Evolutionary conservation across 352 stramenopile genomes (phyloP).

Genomic region (Phytophthora vignae): DNA sequence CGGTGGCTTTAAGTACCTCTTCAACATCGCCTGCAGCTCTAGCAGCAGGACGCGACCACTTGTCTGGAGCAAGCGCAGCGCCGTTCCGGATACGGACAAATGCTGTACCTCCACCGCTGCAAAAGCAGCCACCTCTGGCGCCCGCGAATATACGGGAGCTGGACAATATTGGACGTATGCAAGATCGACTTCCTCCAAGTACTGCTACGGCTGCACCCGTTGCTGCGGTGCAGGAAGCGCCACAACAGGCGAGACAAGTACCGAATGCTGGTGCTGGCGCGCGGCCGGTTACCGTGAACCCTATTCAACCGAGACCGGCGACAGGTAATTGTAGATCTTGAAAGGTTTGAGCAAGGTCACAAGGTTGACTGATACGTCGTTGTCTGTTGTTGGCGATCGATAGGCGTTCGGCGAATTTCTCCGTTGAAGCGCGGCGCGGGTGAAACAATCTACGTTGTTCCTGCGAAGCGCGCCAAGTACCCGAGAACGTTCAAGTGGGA

Average conservation of each 20-base stretch:
- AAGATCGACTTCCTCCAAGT: no score
- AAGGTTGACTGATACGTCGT: not conserved
- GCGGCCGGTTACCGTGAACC: not conserved
- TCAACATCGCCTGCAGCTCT: no score
- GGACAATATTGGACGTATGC: no score
- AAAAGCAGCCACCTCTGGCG: no score
- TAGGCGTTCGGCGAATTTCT: not conserved
- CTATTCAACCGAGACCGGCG: not conserved
- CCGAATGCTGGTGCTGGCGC: not conserved
- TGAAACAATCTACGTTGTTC: slow-evolving; percentile 16
- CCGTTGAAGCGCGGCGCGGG: slow-evolving; percentile 12
- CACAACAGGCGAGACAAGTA: not conserved
- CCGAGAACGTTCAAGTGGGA: slow-evolving; percentile 22
- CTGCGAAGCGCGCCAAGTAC: slow-evolving; percentile 28
- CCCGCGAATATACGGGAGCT: no score
- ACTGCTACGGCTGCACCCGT: not conserved
- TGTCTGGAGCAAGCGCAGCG: no score
- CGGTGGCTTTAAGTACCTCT: no score
- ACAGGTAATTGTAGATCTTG: not conserved
- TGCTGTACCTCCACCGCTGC: no score
- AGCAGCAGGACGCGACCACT: no score
- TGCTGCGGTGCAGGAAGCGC: not conserved
- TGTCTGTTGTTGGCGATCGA: not conserved
- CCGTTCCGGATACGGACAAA: no score
- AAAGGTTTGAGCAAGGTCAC: not conserved